A percentile compares a stretch with the other conserved stretches of the same genome.
Conservation (phyloP, 2,329 filamentous ascomycete species). For the Cercospora sesami region DNA sequence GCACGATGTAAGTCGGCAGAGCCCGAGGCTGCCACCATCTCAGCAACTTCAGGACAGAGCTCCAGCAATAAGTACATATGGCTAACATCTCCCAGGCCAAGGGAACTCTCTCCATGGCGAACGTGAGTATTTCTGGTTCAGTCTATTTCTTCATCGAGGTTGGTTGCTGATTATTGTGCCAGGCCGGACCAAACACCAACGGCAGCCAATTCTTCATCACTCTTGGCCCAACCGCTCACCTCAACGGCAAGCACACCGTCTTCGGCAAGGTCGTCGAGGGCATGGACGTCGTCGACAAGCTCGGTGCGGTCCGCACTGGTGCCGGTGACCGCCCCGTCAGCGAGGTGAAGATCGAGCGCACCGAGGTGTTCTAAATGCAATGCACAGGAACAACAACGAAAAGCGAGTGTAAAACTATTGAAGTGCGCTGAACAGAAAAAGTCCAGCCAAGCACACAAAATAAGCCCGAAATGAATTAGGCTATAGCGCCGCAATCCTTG, state of each 20-base stretch:
- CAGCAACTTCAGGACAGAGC: background rate
- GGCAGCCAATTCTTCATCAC: constrained; percentile 98
- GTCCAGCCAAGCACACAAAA: background rate
- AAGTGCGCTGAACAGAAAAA: background rate
- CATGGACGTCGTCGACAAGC: constrained; percentile 84
- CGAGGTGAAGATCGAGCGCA: constrained; percentile 68
- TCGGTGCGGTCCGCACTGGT: constrained; percentile 84
- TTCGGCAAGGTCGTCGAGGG: constrained; percentile 88
- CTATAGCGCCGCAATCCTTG: background rate
- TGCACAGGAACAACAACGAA: background rate
- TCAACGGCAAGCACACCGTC: constrained; percentile 91
- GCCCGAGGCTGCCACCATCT: background rate
- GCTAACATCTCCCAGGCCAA: constrained; percentile 42
- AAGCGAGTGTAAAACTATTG: background rate
- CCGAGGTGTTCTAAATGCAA: constrained; percentile 28
- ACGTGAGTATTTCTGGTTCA: constrained; percentile 43
- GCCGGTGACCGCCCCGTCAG: constrained; percentile 75
- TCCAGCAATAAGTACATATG: background rate
- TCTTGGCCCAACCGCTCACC: constrained; percentile 70
- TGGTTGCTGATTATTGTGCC: background rate
- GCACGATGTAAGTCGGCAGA: constrained; percentile 59
- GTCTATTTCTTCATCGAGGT: background rate
- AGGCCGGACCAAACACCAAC: constrained; percentile 82
- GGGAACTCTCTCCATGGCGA: constrained; percentile 90
- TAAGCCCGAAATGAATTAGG: background rate